Conservation (phyloP, 2,329 filamentous ascomycete species). For the Fusarium xyrophilum region DNA sequence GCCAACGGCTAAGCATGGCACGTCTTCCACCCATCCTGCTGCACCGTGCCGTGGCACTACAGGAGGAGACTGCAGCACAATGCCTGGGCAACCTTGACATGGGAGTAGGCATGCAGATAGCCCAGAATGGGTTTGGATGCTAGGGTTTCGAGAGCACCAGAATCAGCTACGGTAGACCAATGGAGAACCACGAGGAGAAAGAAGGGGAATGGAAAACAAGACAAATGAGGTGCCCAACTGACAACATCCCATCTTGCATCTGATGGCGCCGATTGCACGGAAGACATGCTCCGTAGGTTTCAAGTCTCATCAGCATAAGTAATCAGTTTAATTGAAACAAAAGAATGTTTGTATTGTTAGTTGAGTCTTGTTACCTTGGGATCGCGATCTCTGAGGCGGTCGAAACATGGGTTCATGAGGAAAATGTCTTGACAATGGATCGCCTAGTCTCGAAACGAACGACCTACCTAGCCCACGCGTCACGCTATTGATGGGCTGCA, state of each 20-base stretch:
- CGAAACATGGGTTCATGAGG: constrained; percentile 19
- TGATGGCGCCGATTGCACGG: constrained; percentile 17
- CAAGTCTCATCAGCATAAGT: background rate
- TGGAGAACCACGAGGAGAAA: background rate
- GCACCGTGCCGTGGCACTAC: constrained; percentile 18
- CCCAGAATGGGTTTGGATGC: constrained; percentile 16
- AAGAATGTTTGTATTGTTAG: constrained; percentile 5
- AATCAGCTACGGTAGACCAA: background rate
- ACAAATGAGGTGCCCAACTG: constrained; percentile 14
- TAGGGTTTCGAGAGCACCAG: constrained; percentile 1
- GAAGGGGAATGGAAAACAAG: constrained; percentile 25
- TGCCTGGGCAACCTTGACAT: constrained; percentile 20
- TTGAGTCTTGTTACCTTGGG: constrained; percentile 1
- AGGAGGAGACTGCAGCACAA: background rate
- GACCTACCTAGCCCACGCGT: constrained; percentile 19
- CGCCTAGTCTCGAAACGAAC: constrained; percentile 28
- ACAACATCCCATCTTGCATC: constrained; percentile 7
- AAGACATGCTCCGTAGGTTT: constrained; percentile 24
- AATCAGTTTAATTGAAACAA: constrained; percentile 12
- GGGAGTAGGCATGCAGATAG: constrained; percentile 5
- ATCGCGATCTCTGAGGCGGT: constrained; percentile 26
- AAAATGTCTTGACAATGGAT: constrained; percentile 24
- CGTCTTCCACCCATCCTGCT: constrained; percentile 4
- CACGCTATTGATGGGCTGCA: constrained; percentile 26
- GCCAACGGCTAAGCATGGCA: constrained; percentile 17